Evolutionary conservation across 202 grass and related monocot species (phyloP).

Genomic region (Schoenoplectus triqueter): DNA sequence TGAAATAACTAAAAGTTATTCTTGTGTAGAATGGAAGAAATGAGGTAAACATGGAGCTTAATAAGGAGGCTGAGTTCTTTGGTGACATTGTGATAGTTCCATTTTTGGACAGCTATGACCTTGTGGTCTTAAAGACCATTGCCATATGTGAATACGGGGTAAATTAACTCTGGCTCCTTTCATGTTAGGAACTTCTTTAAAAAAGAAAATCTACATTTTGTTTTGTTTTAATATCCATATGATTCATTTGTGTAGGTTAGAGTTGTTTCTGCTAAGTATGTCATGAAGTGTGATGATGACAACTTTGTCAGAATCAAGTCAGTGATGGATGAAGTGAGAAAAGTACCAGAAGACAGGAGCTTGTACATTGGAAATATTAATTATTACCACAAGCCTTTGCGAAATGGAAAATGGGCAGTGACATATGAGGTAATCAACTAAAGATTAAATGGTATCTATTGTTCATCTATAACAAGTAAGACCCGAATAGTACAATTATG

Average conservation of each 20-base stretch:
- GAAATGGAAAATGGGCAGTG: constrained; percentile 95
- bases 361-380: constrained; percentile 93
- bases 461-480: too few relatives aligned
- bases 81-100: constrained; percentile 84
- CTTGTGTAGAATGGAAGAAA: constrained; percentile 66
- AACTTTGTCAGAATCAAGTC: constrained; percentile 87
- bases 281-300: constrained; percentile 99
- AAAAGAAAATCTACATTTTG: neutral
- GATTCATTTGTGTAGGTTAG: constrained; percentile 53
- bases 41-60: constrained; percentile 74
- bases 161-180: constrained; percentile 31
- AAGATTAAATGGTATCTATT: neutral
- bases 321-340: constrained; percentile 75
- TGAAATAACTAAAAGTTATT: neutral
- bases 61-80: constrained; percentile 92
- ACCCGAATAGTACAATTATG: neutral
- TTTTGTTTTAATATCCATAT: constrained; percentile 28
- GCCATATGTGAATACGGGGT: constrained; percentile 95
- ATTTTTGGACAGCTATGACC: constrained; percentile 80
- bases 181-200: constrained; percentile 28
- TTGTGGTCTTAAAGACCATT: constrained; percentile 92
- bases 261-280: constrained; percentile 73
- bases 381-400: constrained; percentile 82
- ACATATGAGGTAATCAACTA: constrained; percentile 77
- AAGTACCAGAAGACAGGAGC: constrained; percentile 62